phyloP scores from a whole-genome alignment of 1,284 basidiomycete species.

The Fomes fomentarius region DNA sequence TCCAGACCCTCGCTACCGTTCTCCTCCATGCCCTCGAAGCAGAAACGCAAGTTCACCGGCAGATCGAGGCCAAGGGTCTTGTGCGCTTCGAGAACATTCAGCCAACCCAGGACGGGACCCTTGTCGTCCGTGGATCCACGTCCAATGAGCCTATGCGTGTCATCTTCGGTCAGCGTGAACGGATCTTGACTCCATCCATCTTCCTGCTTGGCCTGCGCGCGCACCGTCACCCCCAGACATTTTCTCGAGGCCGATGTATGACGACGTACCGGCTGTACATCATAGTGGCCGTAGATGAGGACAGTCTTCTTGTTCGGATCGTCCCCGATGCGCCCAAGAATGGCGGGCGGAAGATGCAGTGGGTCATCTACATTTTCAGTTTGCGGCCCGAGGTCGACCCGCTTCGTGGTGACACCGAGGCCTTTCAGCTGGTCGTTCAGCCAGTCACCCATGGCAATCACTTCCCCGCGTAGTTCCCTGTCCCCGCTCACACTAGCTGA shows the following conservation, averaged over 20 bases:
- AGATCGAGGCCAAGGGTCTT: conserved; percentile 72
- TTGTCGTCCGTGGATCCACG: conserved; percentile 95
- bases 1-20: conserved; percentile 93
- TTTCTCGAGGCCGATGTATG: not conserved
- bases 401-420: conserved; percentile 77
- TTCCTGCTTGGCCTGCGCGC: conserved; percentile 59
- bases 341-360: conserved; percentile 84
- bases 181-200: conserved; percentile 95
- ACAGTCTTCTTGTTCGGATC: conserved; percentile 92
- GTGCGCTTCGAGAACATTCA: conserved; percentile 94
- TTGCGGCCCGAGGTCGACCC: conserved; percentile 82
- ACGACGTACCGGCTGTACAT: conserved; percentile 75
- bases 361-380: conserved; percentile 79
- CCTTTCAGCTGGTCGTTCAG: conserved; percentile 69
- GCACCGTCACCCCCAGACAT: not conserved
- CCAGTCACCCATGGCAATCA: conserved; percentile 84
- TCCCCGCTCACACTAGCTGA: conserved; percentile 61
- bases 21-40: conserved; percentile 99
- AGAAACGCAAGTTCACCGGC: conserved; percentile 94
- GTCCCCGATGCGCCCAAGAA: conserved; percentile 85
- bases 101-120: conserved; percentile 91
- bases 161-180: conserved; percentile 78
- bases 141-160: conserved; percentile 80
- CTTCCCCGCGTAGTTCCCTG: conserved; percentile 69
- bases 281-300: conserved; percentile 90